Percentiles rank a stretch among this genome's conserved stretches.
Evolutionary conservation across 1,139 yeast species (phyloP).

Genomic region (Nadsonia starkeyi-henricii): DNA sequence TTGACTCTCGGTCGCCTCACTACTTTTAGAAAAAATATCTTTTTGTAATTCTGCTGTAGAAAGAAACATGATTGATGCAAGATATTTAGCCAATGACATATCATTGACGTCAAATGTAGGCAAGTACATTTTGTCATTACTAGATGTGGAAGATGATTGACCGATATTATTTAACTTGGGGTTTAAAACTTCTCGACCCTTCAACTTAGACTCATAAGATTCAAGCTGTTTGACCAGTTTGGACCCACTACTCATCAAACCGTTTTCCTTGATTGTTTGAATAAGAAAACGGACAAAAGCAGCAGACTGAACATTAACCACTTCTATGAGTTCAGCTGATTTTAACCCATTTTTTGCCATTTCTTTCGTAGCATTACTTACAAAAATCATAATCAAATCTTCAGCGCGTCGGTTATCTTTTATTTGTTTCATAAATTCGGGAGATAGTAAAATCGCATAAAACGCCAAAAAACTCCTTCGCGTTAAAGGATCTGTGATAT

Average conservation of each 20-base stretch:
- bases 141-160: neutral
- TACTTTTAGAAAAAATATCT: conserved; percentile 21
- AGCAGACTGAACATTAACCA: conserved; percentile 42
- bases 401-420: conserved; percentile 38
- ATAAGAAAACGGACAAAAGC: conserved; percentile 44
- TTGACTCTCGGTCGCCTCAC: conserved; percentile 30
- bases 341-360: conserved; percentile 36
- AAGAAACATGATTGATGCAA: conserved; percentile 14
- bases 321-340: conserved; percentile 29
- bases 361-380: conserved; percentile 52
- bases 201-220: conserved; percentile 16
- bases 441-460: conserved; percentile 47
- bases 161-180: neutral
- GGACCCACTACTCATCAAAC: conserved; percentile 14
- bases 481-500: conserved; percentile 22
- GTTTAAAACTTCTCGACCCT: conserved; percentile 17
- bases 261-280: conserved; percentile 29
- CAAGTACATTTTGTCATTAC: neutral
- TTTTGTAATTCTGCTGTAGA: conserved; percentile 17
- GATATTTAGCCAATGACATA: conserved; percentile 16
- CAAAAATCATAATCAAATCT: conserved; percentile 51
- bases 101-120: conserved; percentile 19
- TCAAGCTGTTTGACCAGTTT: conserved; percentile 20
- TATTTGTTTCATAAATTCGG: conserved; percentile 30
- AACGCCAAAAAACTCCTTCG: conserved; percentile 41